Base-by-base conservation (phyloP, 345 rosid genomes). In the Carallia brachiata region DNA sequence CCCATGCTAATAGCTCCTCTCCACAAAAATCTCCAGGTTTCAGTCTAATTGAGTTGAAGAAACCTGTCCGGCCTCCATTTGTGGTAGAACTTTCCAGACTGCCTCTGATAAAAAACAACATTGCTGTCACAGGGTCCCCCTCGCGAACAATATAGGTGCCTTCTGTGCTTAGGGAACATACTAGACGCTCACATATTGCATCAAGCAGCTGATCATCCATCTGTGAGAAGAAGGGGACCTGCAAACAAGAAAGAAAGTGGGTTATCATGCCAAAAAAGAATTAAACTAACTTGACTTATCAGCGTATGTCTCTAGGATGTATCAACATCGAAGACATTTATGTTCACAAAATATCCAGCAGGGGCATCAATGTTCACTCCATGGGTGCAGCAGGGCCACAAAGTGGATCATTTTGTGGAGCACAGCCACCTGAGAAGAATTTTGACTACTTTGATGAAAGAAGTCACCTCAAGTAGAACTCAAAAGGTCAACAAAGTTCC, bases 1-100 rank as follows among this genome's bases (percentile, higher is more conserved):
- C 92, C 89, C 92, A 88, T 2, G 92, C 79, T n/a, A 85, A 81
- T 66, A 88, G 84, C 83, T 88, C 90, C 80, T 88, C 90, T 13
- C 92, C 88, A 3, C 88, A 86, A 65, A 88, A 83, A 34, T 86
- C 90, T 36, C 88, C 87, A n/a, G 90, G 87, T 61, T 80, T 82
- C 6, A 88, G 61, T 62, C 72, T 79, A 70, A 83, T 84, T 9
- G 85, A 79, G 78, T 88, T 86, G 77, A 76, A 86, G 81, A 88
- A 88, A 52, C 87, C 87, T 8, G 88, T 81, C 48, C 88, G 74
- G 36, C 92, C 92, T 65, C 92, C 90, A 47, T 88, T 83, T 12
- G 90, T 88, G 1, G 90, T 88, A 1, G 86, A 88, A 74, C 88
- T 84, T 27, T 86, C 87, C 39, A 88, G 81, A 66, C 69, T 84